Base-by-base conservation (phyloP, 78 protist genomes). In the Dictyostelium brefeldianum region DNA sequence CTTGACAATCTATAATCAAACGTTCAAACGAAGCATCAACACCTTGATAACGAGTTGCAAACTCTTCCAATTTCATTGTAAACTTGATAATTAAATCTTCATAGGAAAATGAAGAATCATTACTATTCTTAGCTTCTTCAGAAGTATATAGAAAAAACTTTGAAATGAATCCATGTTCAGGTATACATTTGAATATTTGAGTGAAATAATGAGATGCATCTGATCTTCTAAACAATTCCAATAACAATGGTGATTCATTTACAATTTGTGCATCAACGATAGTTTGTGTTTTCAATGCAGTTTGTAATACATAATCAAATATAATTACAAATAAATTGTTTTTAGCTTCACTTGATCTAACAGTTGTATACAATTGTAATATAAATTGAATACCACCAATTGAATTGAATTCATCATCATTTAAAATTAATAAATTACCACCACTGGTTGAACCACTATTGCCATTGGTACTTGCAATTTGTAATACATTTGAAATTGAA, bases 181-280 rank as follows among this genome's bases (percentile, higher is more conserved):
- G 93, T 48, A 87, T 74, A 77, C 93, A 87, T 41, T 87, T 87
- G 69, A 87, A 87, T 6, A 87, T 54, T 51, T 87, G 93, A 6
- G 81, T 80, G 29, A 87, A 87, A 36, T 87, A 87, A n/a, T 87
- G 93, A 47, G 93, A 81, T 41, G 93, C 93, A 87, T 87, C 93
- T 18, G 93, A 81, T 87, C 84, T 74, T 64, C 81, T 87, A 77
- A 87, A 87, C 8, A 87, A 25, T 25, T 87, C 93, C 41, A 87
- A 65, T 36, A 87, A 36, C 54, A 87, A 31, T 59, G 93, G 93
- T 18, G 93, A 54, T 53, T 87, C 93, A 74, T 77, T 51, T 51
- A 70, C 54, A 18, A 87, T 75, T 64, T 87, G 93, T 17, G 80
- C 31, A 10, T 87, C 84, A 20, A 62, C 93, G 31, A 87, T 87